Evolutionary conservation across 768 basidiomycete genomes (phyloP), one percentile per base, ranked within the genome.

Genomic region (Boletus sp.): DNA sequence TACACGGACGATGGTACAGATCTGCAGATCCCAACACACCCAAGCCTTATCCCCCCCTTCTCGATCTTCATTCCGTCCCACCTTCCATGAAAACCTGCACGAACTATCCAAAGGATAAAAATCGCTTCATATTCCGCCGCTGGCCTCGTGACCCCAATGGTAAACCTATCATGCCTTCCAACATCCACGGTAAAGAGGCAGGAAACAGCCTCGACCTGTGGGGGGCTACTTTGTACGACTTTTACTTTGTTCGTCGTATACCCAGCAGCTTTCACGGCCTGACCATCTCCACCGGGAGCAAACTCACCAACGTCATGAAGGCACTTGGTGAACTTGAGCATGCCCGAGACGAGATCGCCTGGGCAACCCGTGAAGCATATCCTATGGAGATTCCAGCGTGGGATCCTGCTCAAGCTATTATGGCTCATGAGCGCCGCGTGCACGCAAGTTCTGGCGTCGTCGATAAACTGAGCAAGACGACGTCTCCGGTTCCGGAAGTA

Each of bases 171-270:
- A 0, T 33, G 0, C 57, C 47, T 5, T 56, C 52, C 11, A 19
- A 47, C 11, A 49, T 61, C 8, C 61, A 17, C 1, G 66, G 68
- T 0, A 67, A 70, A 43, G 43, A 60, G 37, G 61, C 66, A 1
- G 55, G 44, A 21, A 65, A 65, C 14, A 63, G 58, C 6, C 51
- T 60, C 23, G 9, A 56, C 23, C 19, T 58, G 19, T 70, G 69
- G 68, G 69, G 64, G 5, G 67, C 67, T 0, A 70, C 69, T 1
- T 63, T 70, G 30, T 64, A 61, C 42, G 69, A 70, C 44, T 70
- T 70, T 51, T 70, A 60, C 44, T n/a, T 35, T 54, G 38, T 63
- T 47, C 44, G 40, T 30, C 34, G 56, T 29, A 15, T 58, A 14
- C 61, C 61, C 4, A 8, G 13, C 32, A 34, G 0, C 15, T 0